Base-by-base conservation (phyloP, 2,329 filamentous ascomycete genomes). In the Botrytis sinoallii region DNA sequence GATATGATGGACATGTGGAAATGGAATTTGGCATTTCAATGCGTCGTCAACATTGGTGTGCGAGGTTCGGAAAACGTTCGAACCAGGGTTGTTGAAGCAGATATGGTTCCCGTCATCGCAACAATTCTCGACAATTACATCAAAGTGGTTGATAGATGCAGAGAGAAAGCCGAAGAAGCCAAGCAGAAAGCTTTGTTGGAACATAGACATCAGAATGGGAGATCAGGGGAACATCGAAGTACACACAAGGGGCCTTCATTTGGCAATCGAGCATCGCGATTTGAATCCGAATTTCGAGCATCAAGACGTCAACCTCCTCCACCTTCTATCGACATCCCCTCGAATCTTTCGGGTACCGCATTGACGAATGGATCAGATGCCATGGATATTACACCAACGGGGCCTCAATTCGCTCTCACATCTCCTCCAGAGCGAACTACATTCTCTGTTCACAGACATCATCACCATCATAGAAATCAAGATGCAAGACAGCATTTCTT, bases 1-100 rank as follows among this genome's bases (percentile, higher is more conserved):
- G 95, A 99, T 82, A 92, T 98, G 91, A 98, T 98, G 95, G 95
- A 98, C 83, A 97, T 97, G 93, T 99, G 96, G 96, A 98, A 98
- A 84, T 99, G 96, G 96, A 99, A 98, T 81, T 88, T 99, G 76
- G 96, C 96, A 71, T 99, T 99, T 83, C 96, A 98, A 84, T 99
- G 96, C 83, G 95, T 98, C 77, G 96, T 99, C 82, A 99, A 99
- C 83, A 98, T 99, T 81, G 96, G 96, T 73, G 95, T 99, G 75
- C 90, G 96, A 78, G 96, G 96, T 75, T 98, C 96, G 20, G 96
- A 99, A 85, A 91, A 90, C 78, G 96, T 99, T 74, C 90, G 96
- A 78, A 98, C 96, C 74, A 89, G 96, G 77, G 95, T 99, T 4
- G 96, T 99, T 70, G 96, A 99, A 84, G 96, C 96, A 76, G 96